phyloP scores from a whole-genome alignment of 2,329 filamentous ascomycete species.

The Mariannaea sp. region DNA sequence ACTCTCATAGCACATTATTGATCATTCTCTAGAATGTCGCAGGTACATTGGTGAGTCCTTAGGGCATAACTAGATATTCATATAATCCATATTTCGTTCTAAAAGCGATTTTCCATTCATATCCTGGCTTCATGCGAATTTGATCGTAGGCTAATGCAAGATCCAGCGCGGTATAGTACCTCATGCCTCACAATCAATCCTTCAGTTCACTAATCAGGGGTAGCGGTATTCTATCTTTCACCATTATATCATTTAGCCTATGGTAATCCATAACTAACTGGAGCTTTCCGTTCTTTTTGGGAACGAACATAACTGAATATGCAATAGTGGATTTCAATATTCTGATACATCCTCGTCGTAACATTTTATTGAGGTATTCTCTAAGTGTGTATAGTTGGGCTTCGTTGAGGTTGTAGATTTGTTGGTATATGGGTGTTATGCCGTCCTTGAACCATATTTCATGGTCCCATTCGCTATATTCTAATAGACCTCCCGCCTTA shows the following conservation, averaged over 20 bases:
- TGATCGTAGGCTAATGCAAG: conserved; percentile 38
- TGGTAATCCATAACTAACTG: too few relatives aligned
- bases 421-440: conserved; percentile 9
- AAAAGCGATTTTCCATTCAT: conserved; percentile 45
- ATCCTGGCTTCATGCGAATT: conserved; percentile 39
- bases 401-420: conserved; percentile 25
- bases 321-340: conserved; percentile 41
- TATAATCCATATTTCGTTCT: conserved; percentile 39
- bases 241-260: too few relatives aligned
- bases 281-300: conserved; percentile 22
- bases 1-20: conserved; percentile 23
- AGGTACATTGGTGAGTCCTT: conserved; percentile 32
- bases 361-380: conserved; percentile 34
- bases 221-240: conserved; percentile 19
- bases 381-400: conserved; percentile 26
- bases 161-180: conserved; percentile 23
- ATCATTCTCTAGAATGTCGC: conserved; percentile 28
- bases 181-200: conserved; percentile 23
- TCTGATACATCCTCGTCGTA: conserved; percentile 36
- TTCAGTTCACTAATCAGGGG: conserved; percentile 34
- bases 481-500: conserved; percentile 7
- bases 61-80: conserved; percentile 42
- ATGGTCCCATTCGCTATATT: conserved; percentile 17
- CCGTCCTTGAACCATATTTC: conserved; percentile 12
- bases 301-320: conserved; percentile 38